Evolutionary conservation across 1,284 basidiomycete species (phyloP), one percentile per base, ranked within the genome.

Genomic region (Bondarzewia mesenterica): DNA sequence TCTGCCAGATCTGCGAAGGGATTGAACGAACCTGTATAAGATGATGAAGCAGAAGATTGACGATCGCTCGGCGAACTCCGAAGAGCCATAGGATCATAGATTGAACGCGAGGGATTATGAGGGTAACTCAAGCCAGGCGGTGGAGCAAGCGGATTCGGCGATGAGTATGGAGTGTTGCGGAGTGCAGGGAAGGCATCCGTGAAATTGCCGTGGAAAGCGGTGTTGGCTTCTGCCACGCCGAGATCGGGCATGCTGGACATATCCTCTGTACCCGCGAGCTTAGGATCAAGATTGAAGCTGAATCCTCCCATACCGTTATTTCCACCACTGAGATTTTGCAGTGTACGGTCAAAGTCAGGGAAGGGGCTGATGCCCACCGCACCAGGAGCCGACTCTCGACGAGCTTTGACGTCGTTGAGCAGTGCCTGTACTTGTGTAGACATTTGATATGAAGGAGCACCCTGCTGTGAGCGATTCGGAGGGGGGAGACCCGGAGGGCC

Each of bases 331-430:
- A 89, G 69, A 43, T 77, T 80, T 57, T 85, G 78, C 47, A 90
- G 67, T 25, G 85, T 89, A 18, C 85, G 77, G 63, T 92, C 89
- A 53, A 92, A 83, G 58, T 92, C 89, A n/a, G 89, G 89, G 73
- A 91, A 93, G n/a, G 89, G 85, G 61, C 77, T 89, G 51, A 78
- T 67, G 42, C 69, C 72, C 23, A 69, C 64, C 18, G 73, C 62
- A 3, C 76, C 66, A 2, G 72, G 59, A 7, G 68, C 63, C 7
- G 77, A 73, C 57, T 90, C 86, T 40, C 89, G 75, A 37, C 91
- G 74, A 41, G 80, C 80, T 59, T 80, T 82, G 48, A 93, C 78
- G 58, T 93, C 91, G 52, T 93, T 89, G 44, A 93, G 72, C 41
- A 94, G 71, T 2, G 86, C 88, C 56, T 86, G 85, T 0, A 89